Evolutionary conservation across 345 rosid genomes (phyloP).

Genomic region (Carallia pectinifolia): DNA sequence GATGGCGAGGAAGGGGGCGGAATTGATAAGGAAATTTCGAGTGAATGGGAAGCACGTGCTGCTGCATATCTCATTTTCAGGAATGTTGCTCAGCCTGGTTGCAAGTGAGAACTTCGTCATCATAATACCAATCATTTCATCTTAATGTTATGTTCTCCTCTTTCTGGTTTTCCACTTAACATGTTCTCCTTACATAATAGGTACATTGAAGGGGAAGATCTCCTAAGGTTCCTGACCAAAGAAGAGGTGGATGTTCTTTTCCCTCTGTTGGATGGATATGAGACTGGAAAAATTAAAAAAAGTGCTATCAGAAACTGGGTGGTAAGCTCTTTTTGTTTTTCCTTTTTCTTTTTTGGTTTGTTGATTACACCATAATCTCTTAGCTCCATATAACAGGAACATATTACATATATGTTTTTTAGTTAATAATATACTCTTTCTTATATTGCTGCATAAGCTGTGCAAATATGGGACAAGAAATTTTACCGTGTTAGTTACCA

Average conservation of each 20-base stretch:
- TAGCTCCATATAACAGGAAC: neutral
- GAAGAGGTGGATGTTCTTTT: slow-evolving; percentile 73
- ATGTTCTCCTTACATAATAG: slow-evolving; percentile 30
- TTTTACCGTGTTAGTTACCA: too few species aligned
- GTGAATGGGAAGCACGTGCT: slow-evolving; percentile 59
- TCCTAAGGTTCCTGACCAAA: slow-evolving; percentile 60
- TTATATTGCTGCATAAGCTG: too few species aligned
- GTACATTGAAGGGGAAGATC: slow-evolving; percentile 59
- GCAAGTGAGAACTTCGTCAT: slow-evolving; percentile 41
- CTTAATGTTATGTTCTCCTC: neutral
- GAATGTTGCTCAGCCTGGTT: slow-evolving; percentile 40
- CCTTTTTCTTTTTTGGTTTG: neutral
- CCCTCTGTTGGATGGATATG: slow-evolving; percentile 49
- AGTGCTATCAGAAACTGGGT: slow-evolving; percentile 66
- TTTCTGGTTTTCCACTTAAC: slow-evolving; percentile 7
- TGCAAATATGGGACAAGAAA: too few species aligned
- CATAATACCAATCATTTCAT: neutral
- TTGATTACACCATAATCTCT: neutral
- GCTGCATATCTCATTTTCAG: slow-evolving; percentile 58
- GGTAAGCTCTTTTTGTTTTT: slow-evolving; percentile 38
- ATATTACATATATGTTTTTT: too few species aligned
- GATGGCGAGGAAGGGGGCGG: neutral
- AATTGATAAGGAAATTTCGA: slow-evolving; percentile 41
- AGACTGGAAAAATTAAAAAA: slow-evolving; percentile 41
- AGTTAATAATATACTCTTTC: too few species aligned